Evolutionary conservation across 768 basidiomycete species (phyloP).

Genomic region (Pseudohyphozyma bogoriensis): DNA sequence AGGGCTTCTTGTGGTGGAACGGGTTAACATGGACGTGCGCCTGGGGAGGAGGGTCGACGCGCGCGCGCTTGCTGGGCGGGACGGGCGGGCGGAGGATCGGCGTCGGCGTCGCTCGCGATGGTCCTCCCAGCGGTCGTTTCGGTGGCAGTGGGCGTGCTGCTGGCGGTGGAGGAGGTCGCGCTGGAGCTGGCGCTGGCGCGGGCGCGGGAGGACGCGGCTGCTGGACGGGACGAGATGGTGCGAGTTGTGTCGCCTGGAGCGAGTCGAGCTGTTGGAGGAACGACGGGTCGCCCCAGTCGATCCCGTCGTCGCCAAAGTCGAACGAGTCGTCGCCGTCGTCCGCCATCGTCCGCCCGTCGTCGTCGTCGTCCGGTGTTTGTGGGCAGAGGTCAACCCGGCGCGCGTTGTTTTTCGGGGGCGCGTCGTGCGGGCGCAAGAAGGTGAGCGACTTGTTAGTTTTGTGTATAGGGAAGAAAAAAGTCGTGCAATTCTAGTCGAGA

Average conservation of each 20-base stretch:
- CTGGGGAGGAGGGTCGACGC: conserved; percentile 5
- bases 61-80: neutral
- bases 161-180: neutral
- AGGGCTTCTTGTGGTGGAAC: neutral
- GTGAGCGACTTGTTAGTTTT: no score
- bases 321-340: neutral
- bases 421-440: no score
- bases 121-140: neutral
- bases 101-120: neutral
- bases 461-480: no score
- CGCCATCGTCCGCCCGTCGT: no score
- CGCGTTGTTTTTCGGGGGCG: no score
- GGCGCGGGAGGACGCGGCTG: neutral
- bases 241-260: neutral
- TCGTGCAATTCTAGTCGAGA: no score
- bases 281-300: neutral
- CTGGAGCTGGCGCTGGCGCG: neutral
- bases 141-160: no score
- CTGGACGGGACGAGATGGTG: neutral
- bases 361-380: no score
- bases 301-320: neutral
- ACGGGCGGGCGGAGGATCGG: neutral
- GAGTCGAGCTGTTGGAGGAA: neutral
- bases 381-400: no score
- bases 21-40: neutral